Conservation (phyloP, 306 rosid species). For the Delonix regia region DNA sequence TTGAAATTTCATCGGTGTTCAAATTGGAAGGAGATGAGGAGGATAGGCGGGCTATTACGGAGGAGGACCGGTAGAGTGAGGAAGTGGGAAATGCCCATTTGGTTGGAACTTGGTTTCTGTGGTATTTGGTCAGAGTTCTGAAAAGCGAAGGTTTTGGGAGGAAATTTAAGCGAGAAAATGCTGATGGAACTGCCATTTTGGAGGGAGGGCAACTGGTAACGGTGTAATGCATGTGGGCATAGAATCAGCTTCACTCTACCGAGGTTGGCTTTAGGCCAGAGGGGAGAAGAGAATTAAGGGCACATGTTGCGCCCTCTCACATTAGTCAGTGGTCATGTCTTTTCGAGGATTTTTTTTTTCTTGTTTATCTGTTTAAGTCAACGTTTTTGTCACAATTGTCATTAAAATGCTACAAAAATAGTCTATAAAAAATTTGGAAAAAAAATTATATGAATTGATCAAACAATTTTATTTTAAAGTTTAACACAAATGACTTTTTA, state of each 20-base stretch:
- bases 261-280: too few species aligned
- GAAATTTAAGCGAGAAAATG: constrained; percentile 71
- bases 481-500: too few species aligned
- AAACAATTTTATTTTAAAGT: too few species aligned
- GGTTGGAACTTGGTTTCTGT: constrained; percentile 26
- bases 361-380: too few species aligned
- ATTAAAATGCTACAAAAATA: too few species aligned
- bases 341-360: too few species aligned
- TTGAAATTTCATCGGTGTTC: constrained; percentile 26
- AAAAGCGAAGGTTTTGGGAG: constrained; percentile 58
- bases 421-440: too few species aligned
- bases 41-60: constrained; percentile 11
- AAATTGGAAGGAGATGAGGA: constrained; percentile 7
- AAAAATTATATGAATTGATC: too few species aligned
- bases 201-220: background rate
- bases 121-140: constrained; percentile 38
- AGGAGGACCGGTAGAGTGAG: constrained; percentile 32
- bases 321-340: too few species aligned
- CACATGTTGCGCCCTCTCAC: too few species aligned
- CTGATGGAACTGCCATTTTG: constrained; percentile 56
- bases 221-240: background rate
- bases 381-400: too few species aligned
- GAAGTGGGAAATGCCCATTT: constrained; percentile 23
- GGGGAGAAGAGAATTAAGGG: background rate
- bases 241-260: background rate